phyloP scores from a whole-genome alignment of 768 basidiomycete species.

The Agrocybe pediades region DNA sequence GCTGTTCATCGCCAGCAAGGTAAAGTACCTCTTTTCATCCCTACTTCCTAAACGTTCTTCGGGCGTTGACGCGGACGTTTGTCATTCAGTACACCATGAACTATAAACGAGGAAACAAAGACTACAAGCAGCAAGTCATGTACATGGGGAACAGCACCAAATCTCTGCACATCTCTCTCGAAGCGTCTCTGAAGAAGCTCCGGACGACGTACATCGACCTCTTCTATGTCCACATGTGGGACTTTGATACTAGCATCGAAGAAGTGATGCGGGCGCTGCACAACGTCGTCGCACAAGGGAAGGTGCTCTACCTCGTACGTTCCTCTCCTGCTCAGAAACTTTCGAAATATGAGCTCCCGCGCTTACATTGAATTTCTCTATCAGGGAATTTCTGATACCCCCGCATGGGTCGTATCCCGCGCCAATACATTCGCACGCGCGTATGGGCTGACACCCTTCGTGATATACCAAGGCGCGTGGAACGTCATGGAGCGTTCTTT shows the following conservation, averaged over 20 bases:
- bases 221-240: constrained; percentile 51
- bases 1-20: neutral
- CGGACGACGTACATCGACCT: constrained; percentile 46
- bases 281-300: constrained; percentile 49
- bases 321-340: neutral
- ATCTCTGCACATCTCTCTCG: constrained; percentile 39
- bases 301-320: constrained; percentile 48
- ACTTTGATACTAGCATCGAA: constrained; percentile 50
- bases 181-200: constrained; percentile 47
- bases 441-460: constrained; percentile 52
- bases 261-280: constrained; percentile 60
- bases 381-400: constrained; percentile 43
- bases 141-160: constrained; percentile 52
- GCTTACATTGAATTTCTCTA: no score
- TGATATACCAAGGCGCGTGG: constrained; percentile 54
- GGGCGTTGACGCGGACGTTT: no score
- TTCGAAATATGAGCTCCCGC: no score
- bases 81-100: constrained; percentile 29
- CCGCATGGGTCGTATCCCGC: constrained; percentile 50
- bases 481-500: constrained; percentile 46
- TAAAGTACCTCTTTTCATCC: no score
- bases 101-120: constrained; percentile 27
- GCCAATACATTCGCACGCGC: constrained; percentile 53
- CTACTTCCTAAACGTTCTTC: no score
- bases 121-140: constrained; percentile 30